A percentile compares a stretch with the other conserved stretches of the same genome.
Evolutionary conservation across 345 rosid species (phyloP).

Genomic region (Citrus hindsii): DNA sequence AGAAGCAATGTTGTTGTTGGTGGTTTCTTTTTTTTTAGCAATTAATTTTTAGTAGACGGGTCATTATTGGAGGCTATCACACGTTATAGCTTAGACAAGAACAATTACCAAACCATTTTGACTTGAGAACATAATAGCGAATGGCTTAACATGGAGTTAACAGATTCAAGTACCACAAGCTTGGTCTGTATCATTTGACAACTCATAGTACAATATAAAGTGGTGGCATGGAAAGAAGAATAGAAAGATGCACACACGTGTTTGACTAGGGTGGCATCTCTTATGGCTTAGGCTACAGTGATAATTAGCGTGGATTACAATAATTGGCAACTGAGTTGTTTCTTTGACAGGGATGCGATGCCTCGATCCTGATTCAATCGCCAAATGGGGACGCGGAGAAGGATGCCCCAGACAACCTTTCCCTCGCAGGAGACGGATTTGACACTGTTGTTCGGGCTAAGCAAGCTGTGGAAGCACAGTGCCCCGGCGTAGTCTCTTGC

Average conservation of each 20-base stretch:
- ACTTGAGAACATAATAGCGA: background rate
- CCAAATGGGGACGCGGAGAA: slow-evolving; percentile 80
- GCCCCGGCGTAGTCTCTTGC: slow-evolving; percentile 78
- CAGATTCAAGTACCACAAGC: background rate
- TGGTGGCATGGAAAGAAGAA: background rate
- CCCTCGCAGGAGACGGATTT: slow-evolving; percentile 92
- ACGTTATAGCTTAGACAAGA: background rate
- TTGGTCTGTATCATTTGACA: background rate
- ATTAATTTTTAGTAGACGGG: background rate
- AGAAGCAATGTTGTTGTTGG: background rate
- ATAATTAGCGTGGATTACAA: no score
- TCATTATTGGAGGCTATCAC: background rate
- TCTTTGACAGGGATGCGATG: slow-evolving; percentile 85
- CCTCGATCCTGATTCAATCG: slow-evolving; percentile 60
- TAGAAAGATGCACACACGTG: background rate
- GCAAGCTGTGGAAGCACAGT: slow-evolving; percentile 57
- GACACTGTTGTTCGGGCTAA: slow-evolving; percentile 77
- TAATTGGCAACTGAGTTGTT: background rate
- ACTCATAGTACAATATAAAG: background rate
- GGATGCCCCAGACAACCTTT: slow-evolving; percentile 69
- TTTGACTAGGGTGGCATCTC: background rate
- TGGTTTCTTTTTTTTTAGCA: background rate
- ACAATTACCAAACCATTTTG: slow-evolving; percentile 2
- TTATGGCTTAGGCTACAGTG: no score
- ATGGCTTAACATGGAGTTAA: background rate